Base-by-base conservation (phyloP, 2,329 filamentous ascomycete species). In the Epichloe elymi region DNA sequence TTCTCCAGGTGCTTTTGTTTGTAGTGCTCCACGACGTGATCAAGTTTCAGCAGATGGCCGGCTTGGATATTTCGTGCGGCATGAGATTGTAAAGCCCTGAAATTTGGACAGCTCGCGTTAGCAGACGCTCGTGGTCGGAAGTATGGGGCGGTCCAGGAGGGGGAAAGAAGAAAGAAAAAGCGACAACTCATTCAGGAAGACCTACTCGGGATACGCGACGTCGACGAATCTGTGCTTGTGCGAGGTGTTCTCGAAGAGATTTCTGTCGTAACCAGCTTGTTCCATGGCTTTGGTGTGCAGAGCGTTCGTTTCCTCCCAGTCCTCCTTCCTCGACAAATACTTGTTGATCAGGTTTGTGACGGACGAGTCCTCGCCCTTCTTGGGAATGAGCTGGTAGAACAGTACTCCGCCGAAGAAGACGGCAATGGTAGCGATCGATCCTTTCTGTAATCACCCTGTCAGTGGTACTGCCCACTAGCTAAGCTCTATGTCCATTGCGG, bases 21-120 rank as follows among this genome's bases (percentile, higher is more conserved):
- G 68, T 78, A 81, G 66, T 80, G 78, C 61, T 74, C 76, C 15
- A 78, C 70, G 30, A 80, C 70, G 58, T 76, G 67, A 62, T 79
- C 75, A 45, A 82, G 63, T 63, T 77, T 77, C 56, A 69, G 63
- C 55, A 70, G 67, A 58, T 77, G 74, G 40, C 78, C 78, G 30
- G 78, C 77, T 26, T 74, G 74, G 17, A 80, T 69, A 63, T 76
- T 79, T 61, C 70, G 70, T 19, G 70, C 68, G 19, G 73, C 72
- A 54, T 75, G 71, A n/a, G 70, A 67, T 57, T 72, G 65, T 50
- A 81, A 64, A 20, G 73, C 65, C 62, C 77, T 80, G 52, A 19
- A 53, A 46, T 40, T 17, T 6, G 36, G 38, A 14, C 30, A 51
- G 46, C 4, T 30, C 30, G 30, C 30, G 30, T 30, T 30, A 30